Evolutionary conservation across 2,329 filamentous ascomycete genomes (phyloP).

Genomic region (Hypocreales sp.): DNA sequence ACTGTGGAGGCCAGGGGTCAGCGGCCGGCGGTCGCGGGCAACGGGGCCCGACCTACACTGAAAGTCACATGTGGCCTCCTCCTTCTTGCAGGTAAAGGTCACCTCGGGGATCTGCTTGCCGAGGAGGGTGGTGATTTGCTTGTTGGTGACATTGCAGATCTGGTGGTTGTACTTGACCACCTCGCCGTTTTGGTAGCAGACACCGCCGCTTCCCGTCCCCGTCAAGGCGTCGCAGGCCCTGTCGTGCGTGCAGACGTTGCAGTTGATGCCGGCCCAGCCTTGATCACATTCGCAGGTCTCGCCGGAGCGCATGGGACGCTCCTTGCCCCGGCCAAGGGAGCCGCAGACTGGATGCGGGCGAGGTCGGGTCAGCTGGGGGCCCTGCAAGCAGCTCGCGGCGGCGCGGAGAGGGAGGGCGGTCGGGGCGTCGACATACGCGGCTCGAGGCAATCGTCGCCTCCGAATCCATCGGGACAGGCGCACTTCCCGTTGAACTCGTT

Average conservation of each 20-base stretch:
- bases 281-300: constrained; percentile 73
- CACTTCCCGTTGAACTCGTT: constrained; percentile 88
- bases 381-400: not conserved
- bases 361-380: not conserved
- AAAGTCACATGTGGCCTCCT: constrained; percentile 71
- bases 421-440: constrained; percentile 39
- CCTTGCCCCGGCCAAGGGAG: constrained; percentile 64
- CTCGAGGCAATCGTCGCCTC: constrained; percentile 81
- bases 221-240: constrained; percentile 78
- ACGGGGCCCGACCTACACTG: constrained; percentile 49
- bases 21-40: not conserved
- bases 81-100: constrained; percentile 78
- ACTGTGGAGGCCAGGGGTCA: constrained; percentile 31
- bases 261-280: constrained; percentile 94
- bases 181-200: constrained; percentile 84
- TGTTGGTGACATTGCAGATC: constrained; percentile 94
- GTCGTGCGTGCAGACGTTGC: constrained; percentile 81
- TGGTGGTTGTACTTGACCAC: constrained; percentile 92
- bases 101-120: constrained; percentile 79
- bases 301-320: constrained; percentile 60
- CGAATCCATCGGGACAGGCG: constrained; percentile 80
- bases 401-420: not conserved
- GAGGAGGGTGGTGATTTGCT: constrained; percentile 77
- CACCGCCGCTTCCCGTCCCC: constrained; percentile 64
- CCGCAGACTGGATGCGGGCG: constrained; percentile 49